Percentiles rank a stretch among this genome's conserved stretches.
Conservation (phyloP, 495 filamentous ascomycete species). For the Neurospora sp. region DNA sequence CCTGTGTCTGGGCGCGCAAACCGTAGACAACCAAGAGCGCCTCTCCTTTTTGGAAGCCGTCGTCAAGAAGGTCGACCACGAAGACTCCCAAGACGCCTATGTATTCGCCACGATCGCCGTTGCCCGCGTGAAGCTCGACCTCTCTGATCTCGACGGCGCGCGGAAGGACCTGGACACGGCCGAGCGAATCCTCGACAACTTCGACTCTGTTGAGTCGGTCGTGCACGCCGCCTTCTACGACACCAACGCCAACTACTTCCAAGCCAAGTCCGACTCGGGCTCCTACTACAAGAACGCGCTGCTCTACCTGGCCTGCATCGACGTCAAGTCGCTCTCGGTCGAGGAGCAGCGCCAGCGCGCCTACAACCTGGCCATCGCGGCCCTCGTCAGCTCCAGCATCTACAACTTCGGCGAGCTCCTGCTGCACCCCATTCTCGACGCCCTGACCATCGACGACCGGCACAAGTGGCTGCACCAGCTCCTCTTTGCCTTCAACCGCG, state of each 20-base stretch:
- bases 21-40: slow-evolving; percentile 73
- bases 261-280: slow-evolving; percentile 85
- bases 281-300: slow-evolving; percentile 95
- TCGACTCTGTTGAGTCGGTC: slow-evolving; percentile 91
- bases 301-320: slow-evolving; percentile 95
- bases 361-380: slow-evolving; percentile 86
- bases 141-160: slow-evolving; percentile 64
- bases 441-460: slow-evolving; percentile 48
- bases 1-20: not conserved
- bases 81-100: slow-evolving; percentile 90
- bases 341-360: slow-evolving; percentile 69
- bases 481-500: slow-evolving; percentile 94
- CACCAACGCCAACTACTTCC: slow-evolving; percentile 89
- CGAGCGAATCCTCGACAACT: slow-evolving; percentile 77
- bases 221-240: slow-evolving; percentile 97
- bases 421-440: slow-evolving; percentile 89
- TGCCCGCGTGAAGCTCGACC: slow-evolving; percentile 75
- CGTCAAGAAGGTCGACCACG: slow-evolving; percentile 79
- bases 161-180: slow-evolving; percentile 78
- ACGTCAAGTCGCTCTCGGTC: slow-evolving; percentile 59
- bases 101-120: slow-evolving; percentile 87
- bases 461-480: slow-evolving; percentile 82
- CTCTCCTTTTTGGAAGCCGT: slow-evolving; percentile 78
- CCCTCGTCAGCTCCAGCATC: slow-evolving; percentile 84
- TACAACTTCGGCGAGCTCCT: slow-evolving; percentile 99